Conservation (phyloP, 805 yeast species). For the Yamadazyma takamatsuzukensis region DNA sequence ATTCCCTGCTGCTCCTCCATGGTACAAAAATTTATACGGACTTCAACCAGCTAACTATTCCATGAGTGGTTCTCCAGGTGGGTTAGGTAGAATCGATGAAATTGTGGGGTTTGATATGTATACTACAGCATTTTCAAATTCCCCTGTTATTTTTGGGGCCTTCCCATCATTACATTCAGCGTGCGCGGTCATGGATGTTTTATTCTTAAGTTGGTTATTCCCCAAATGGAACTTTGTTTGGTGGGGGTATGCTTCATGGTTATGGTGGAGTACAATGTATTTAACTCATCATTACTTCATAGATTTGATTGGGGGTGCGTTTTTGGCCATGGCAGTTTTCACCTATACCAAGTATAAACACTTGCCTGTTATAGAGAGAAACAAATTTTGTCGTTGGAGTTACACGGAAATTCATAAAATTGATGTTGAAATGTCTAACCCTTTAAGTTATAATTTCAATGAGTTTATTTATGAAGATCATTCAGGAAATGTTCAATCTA, state of each 20-base stretch:
- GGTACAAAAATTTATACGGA: conserved; percentile 87
- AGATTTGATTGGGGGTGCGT: conserved; percentile 91
- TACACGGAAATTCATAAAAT: conserved; percentile 37
- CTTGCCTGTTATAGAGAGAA: conserved; percentile 57
- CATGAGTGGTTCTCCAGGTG: conserved; percentile 95
- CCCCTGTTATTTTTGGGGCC: conserved; percentile 95
- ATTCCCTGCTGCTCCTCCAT: conserved; percentile 96
- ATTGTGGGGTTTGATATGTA: conserved; percentile 79
- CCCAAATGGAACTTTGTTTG: conserved; percentile 67
- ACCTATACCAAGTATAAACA: conserved; percentile 61
- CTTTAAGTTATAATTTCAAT: conserved; percentile 19
- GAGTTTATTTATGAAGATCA: conserved; percentile 14
- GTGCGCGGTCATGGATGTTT: conserved; percentile 88
- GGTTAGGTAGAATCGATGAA: conserved; percentile 80
- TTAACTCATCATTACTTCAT: conserved; percentile 94
- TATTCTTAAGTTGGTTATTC: conserved; percentile 79
- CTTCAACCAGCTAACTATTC: conserved; percentile 85
- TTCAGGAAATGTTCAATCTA: conserved; percentile 5
- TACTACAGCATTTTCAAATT: conserved; percentile 74
- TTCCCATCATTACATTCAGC: conserved; percentile 85
- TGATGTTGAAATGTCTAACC: conserved; percentile 27
- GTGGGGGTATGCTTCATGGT: conserved; percentile 79
- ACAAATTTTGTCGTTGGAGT: conserved; percentile 67
- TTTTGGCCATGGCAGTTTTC: conserved; percentile 70
- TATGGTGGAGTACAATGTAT: conserved; percentile 99